Evolutionary conservation across 2,329 filamentous ascomycete genomes (phyloP).

Genomic region (Aspergillus japonicus): DNA sequence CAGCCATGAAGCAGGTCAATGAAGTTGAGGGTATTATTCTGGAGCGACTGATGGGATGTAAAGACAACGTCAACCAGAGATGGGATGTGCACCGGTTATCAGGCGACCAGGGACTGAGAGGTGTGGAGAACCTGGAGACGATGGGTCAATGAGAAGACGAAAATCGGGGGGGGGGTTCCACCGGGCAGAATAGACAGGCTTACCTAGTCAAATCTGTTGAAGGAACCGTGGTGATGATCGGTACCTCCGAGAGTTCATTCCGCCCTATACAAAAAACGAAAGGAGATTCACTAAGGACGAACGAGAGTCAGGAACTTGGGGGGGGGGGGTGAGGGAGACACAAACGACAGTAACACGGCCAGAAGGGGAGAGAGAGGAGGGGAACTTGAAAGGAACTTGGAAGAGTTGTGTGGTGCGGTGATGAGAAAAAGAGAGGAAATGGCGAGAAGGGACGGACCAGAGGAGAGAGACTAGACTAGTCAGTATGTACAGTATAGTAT

Average conservation of each 20-base stretch:
- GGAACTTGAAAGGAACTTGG: too few species aligned
- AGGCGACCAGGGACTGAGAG: conserved; percentile 2
- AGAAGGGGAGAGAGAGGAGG: not conserved
- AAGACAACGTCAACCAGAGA: conserved; percentile 6
- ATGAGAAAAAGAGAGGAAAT: not conserved
- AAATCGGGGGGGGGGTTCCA: conserved; percentile 6
- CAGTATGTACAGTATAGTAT: not conserved
- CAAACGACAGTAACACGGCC: not conserved
- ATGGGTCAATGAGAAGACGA: conserved; percentile 1
- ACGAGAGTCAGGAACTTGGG: not conserved
- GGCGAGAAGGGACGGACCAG: not conserved
- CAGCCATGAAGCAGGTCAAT: not conserved
- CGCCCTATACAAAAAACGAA: not conserved
- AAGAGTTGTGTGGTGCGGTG: not conserved
- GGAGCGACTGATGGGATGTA: conserved; percentile 5
- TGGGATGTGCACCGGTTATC: conserved; percentile 1
- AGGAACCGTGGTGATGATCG: not conserved
- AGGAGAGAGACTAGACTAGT: not conserved
- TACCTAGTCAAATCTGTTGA: conserved; percentile 3
- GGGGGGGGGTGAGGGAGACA: too few species aligned
- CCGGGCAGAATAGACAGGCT: not conserved
- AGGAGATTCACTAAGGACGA: not conserved
- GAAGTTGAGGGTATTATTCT: not conserved
- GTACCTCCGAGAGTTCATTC: not conserved
- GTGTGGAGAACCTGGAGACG: conserved; percentile 8